Conservation (phyloP, 352 stramenopile species). For the Phytophthora pini region DNA sequence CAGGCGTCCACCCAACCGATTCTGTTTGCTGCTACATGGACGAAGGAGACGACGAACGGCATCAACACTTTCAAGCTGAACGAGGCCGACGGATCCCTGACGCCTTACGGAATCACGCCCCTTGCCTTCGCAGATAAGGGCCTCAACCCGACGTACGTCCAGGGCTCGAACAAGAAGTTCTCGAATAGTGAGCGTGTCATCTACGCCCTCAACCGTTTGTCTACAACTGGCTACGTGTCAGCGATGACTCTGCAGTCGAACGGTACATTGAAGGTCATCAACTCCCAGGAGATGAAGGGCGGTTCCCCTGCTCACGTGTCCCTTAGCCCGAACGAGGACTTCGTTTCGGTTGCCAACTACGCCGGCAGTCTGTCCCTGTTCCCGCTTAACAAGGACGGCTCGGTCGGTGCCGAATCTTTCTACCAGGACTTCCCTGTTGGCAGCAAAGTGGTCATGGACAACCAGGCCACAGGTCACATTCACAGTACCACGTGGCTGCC, state of each 20-base stretch:
- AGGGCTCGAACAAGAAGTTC: constrained; percentile 37
- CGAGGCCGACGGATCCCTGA: constrained; percentile 44
- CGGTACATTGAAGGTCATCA: constrained; percentile 49
- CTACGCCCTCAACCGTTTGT: constrained; percentile 60
- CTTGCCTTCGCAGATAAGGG: constrained; percentile 38
- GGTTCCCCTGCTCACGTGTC: constrained; percentile 46
- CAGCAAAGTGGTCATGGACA: constrained; percentile 45
- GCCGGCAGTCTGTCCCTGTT: constrained; percentile 63
- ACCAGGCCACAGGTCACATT: constrained; percentile 55
- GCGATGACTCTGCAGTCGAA: constrained; percentile 46
- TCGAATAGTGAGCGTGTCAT: constrained; percentile 40
- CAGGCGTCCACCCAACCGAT: constrained; percentile 28
- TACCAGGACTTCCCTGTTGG: constrained; percentile 48
- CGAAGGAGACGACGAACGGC: constrained; percentile 62
- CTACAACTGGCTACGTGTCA: constrained; percentile 53
- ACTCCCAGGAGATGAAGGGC: constrained; percentile 56
- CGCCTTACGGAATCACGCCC: constrained; percentile 37
- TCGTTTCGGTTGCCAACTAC: constrained; percentile 68
- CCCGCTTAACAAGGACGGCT: constrained; percentile 52
- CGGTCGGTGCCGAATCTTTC: constrained; percentile 40
- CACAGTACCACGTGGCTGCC: constrained; percentile 71
- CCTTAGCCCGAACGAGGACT: constrained; percentile 56
- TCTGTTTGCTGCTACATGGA: constrained; percentile 65
- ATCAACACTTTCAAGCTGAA: constrained; percentile 65
- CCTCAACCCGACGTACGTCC: constrained; percentile 68